phyloP scores from a whole-genome alignment of 352 stramenopile species.

The Pythium pyrilobum region DNA sequence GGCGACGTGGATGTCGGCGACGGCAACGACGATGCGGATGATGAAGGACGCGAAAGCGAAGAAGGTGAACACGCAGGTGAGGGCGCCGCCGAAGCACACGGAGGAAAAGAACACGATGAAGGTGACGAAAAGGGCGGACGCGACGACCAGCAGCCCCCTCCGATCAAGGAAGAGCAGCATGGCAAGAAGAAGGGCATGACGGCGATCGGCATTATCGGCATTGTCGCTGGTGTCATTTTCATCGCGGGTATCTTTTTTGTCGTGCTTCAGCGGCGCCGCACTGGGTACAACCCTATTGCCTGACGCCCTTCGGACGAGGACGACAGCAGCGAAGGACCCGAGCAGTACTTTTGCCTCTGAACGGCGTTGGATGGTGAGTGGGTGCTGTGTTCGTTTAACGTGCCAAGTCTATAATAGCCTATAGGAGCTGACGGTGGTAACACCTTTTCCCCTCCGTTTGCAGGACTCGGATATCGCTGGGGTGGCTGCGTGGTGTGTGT shows the following conservation, averaged over 20 bases:
- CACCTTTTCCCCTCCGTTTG: background rate
- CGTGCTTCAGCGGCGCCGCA: conserved; percentile 32
- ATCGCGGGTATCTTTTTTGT: conserved; percentile 33
- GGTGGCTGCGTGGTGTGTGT: background rate
- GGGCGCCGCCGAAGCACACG: background rate
- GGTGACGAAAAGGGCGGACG: conserved; percentile 16
- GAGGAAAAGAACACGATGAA: conserved; percentile 9
- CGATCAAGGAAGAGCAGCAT: conserved; percentile 1
- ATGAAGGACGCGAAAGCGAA: background rate
- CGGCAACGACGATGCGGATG: background rate
- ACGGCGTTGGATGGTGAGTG: background rate
- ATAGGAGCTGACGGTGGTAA: too few relatives aligned
- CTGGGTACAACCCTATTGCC: conserved; percentile 47
- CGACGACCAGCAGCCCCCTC: background rate
- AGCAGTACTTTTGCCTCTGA: conserved; percentile 16
- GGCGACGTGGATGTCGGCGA: background rate
- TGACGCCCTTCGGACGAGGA: conserved; percentile 6
- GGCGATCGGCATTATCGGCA: conserved; percentile 31
- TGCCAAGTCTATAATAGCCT: background rate
- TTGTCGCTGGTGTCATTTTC: conserved; percentile 40
- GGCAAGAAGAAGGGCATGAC: conserved; percentile 14
- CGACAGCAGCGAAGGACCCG: background rate
- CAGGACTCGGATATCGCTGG: background rate
- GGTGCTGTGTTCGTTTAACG: background rate
- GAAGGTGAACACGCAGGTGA: background rate